Evolutionary conservation across 345 rosid genomes (phyloP), one percentile per base, ranked within the genome.

Genomic region (Pistacia atlantica): DNA sequence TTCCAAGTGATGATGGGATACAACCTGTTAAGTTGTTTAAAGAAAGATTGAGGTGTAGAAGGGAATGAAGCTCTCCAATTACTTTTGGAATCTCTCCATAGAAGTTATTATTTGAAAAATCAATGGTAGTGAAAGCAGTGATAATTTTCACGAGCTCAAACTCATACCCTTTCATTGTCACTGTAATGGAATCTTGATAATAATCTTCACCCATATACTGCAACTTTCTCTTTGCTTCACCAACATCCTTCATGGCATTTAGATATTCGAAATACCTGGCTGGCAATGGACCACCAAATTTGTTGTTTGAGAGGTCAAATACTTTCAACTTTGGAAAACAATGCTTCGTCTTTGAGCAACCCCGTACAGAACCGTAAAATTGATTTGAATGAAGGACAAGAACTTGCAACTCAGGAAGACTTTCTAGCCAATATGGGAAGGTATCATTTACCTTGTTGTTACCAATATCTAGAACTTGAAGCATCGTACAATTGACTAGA

Each of bases 41-140:
- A 10, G 73, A 69, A 54, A 69, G 18, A 60, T 69, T 69, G 48
- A 54, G 62, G 20, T 25, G 11, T n/a, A 20, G 31, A 8, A 74
- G 77, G 4, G 55, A 37, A 3, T 18, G 12, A 28, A 74, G 52
- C 10, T 68, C 62, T 7, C 77, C 80, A 31, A 76, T 25, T 28
- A 3, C 38, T 4, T 59, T 37, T 31, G 79, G 69, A 72, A 80
- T 71, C 17, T 3, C 11, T 14, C 76, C 83, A 70, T 59, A 33
- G 33, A 79, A 79, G 22, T 4, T 11, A 20, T 80, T 80, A 10
- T 22, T 66, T 11, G 77, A 76, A 28, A 80, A 72, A 67, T 80
- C 74, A n/a, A 72, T 42, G 1, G 71, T 38, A 0, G 58, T 28
- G 17, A 80, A 64, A 45, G 59, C n/a, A 2, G 22, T 42, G 3